Conservation (phyloP, 768 basidiomycete species). For the Wakefieldia striispora region DNA sequence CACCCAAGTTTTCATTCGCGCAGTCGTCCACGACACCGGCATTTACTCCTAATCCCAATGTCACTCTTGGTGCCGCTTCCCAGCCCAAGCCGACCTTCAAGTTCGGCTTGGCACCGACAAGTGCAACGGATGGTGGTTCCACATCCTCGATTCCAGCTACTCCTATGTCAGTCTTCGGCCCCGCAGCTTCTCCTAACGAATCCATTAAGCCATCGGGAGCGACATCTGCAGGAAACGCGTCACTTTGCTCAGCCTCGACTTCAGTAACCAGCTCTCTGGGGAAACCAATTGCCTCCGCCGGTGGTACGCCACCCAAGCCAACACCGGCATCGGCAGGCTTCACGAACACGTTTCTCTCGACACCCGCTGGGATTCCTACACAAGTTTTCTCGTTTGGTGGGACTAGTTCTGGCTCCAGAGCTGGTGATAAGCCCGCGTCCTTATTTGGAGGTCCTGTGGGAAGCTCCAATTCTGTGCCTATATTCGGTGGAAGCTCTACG, state of each 20-base stretch:
- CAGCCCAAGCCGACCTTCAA: slow-evolving; percentile 23
- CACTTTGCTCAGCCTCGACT: slow-evolving; percentile 11
- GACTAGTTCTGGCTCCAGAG: slow-evolving; percentile 11
- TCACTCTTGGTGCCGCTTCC: slow-evolving; percentile 4
- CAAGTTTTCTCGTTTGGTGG: slow-evolving; percentile 22
- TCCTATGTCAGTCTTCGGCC: slow-evolving; percentile 20
- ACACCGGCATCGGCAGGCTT: slow-evolving; percentile 13
- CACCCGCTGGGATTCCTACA: slow-evolving; percentile 11
- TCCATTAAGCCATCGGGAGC: slow-evolving; percentile 23
- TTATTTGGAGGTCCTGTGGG: slow-evolving; percentile 15
- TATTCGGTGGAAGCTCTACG: slow-evolving; percentile 5
- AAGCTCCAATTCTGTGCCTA: neutral
- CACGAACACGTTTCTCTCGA: slow-evolving; percentile 13
- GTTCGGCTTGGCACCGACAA: slow-evolving; percentile 22
- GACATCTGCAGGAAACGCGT: slow-evolving; percentile 15
- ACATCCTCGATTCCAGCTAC: slow-evolving; percentile 10
- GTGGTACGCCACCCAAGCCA: slow-evolving; percentile 17
- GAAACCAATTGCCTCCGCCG: slow-evolving; percentile 10
- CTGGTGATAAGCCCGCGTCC: slow-evolving; percentile 14
- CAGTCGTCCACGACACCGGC: slow-evolving; percentile 9
- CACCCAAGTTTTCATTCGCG: slow-evolving; percentile 28
- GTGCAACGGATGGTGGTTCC: slow-evolving; percentile 23
- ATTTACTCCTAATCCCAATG: slow-evolving; percentile 2
- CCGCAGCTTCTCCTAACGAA: slow-evolving; percentile 16
- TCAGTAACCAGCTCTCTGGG: slow-evolving; percentile 13